These are phyloP conservation scores for Fusarium sambucinum DNA, from an alignment of 2,329 filamentous ascomycete genomes.

Conservation along the genomic window DNA sequence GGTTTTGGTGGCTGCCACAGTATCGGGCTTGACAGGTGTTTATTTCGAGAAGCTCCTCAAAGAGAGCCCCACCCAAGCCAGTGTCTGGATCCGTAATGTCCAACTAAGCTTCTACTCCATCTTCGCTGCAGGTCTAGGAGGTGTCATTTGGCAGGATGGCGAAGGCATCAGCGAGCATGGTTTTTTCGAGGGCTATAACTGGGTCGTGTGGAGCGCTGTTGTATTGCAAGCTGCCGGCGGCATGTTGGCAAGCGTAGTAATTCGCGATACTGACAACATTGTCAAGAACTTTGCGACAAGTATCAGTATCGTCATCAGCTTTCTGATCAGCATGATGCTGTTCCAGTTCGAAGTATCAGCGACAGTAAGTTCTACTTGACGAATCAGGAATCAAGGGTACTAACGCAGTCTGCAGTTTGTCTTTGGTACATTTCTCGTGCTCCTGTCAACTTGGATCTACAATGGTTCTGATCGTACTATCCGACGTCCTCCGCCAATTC, in stretches of 20 bases:
- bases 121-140: constrained; percentile 87
- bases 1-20: constrained; percentile 79
- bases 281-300: constrained; percentile 94
- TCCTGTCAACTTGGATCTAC: constrained; percentile 88
- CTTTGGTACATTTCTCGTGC: constrained; percentile 80
- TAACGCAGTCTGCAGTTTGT: constrained; percentile 72
- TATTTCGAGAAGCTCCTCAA: constrained; percentile 94
- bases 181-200: constrained; percentile 96
- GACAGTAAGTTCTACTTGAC: constrained; percentile 68
- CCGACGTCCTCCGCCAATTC: constrained; percentile 72
- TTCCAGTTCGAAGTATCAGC: constrained; percentile 82
- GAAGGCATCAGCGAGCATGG: constrained; percentile 84
- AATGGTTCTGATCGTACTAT: constrained; percentile 71
- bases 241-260: constrained; percentile 70
- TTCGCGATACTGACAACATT: constrained; percentile 72
- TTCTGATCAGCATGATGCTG: constrained; percentile 85
- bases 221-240: constrained; percentile 85
- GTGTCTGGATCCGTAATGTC: constrained; percentile 94
- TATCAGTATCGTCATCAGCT: constrained; percentile 89
- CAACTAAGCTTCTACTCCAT: constrained; percentile 95
- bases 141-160: constrained; percentile 88
- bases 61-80: constrained; percentile 79
- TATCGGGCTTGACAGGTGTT: constrained; percentile 87
- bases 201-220: constrained; percentile 88
- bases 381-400: neutral